Conservation (phyloP, 352 stramenopile genomes). For the Phytophthora capsici region DNA sequence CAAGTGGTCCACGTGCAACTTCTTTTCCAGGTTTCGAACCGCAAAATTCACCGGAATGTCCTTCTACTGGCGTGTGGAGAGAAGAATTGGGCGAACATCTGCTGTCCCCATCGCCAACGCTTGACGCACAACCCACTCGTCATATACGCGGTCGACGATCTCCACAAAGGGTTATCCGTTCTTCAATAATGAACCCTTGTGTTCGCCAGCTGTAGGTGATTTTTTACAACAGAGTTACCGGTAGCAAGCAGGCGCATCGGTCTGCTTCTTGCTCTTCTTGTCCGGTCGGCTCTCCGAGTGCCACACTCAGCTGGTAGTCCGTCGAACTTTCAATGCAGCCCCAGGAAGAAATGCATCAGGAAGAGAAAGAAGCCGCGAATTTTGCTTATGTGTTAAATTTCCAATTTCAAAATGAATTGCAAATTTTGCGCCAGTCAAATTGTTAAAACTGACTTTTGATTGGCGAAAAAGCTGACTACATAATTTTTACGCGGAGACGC, state of each 20-base stretch:
- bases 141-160: slow-evolving; percentile 83
- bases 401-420: too few species aligned
- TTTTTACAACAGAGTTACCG: slow-evolving; percentile 44
- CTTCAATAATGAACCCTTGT: slow-evolving; percentile 21
- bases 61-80: slow-evolving; percentile 19
- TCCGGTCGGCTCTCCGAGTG: slow-evolving; percentile 50
- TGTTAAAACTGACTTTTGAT: too few species aligned
- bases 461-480: too few species aligned
- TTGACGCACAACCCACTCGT: slow-evolving; percentile 73
- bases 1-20: slow-evolving; percentile 84
- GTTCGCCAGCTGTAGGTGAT: slow-evolving; percentile 12
- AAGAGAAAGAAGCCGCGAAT: too few species aligned
- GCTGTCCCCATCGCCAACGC: slow-evolving; percentile 64
- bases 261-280: slow-evolving; percentile 7
- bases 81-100: slow-evolving; percentile 39
- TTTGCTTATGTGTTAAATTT: too few species aligned
- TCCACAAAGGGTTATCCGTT: slow-evolving; percentile 64
- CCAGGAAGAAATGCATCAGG: too few species aligned
- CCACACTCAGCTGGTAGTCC: slow-evolving; percentile 85
- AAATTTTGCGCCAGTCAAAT: too few species aligned
- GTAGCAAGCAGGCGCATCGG: slow-evolving; percentile 33
- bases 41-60: slow-evolving; percentile 82
- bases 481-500: too few species aligned
- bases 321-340: slow-evolving; percentile 61
- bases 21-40: slow-evolving; percentile 86